These are phyloP conservation scores for Rubroshorea leprosula DNA, from an alignment of 345 rosid genomes.

Conservation along the genomic window DNA sequence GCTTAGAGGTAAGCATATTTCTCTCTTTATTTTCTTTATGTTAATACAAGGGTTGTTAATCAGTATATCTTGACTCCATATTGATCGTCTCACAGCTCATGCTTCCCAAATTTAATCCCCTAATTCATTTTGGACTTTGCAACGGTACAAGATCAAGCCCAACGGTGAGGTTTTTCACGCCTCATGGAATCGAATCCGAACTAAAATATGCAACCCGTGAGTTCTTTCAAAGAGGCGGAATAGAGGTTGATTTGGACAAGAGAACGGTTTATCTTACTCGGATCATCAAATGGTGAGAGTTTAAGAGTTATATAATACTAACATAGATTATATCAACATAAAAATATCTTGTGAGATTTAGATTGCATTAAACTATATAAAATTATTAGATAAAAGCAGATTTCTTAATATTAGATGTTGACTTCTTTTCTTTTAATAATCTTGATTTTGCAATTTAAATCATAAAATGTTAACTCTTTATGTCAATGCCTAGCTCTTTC, in stretches of 20 bases:
- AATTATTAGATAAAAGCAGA: too few relatives aligned
- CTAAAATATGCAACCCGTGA: conserved; percentile 65
- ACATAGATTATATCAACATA: too few relatives aligned
- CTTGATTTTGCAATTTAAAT: too few relatives aligned
- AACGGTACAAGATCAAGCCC: conserved; percentile 85
- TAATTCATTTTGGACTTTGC: conserved; percentile 82
- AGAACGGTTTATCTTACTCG: conserved; percentile 59
- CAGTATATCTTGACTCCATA: background rate
- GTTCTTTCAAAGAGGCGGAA: conserved; percentile 58
- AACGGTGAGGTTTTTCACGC: conserved; percentile 61
- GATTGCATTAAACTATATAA: too few relatives aligned
- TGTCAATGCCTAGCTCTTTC: too few relatives aligned
- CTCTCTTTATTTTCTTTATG: too few relatives aligned
- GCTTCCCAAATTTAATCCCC: conserved; percentile 53
- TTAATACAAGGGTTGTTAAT: background rate
- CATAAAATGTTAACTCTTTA: too few relatives aligned
- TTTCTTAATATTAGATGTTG: too few relatives aligned
- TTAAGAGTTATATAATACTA: too few relatives aligned
- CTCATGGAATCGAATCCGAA: conserved; percentile 60
- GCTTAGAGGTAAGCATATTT: conserved; percentile 44
- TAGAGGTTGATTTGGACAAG: conserved; percentile 53
- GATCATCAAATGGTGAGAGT: conserved; percentile 71
- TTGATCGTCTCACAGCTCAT: conserved; percentile 36
- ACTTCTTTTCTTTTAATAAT: too few relatives aligned
- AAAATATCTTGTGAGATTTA: too few relatives aligned